Conservation (phyloP, 345 rosid genomes). For the Rubroshorea leprosula region DNA sequence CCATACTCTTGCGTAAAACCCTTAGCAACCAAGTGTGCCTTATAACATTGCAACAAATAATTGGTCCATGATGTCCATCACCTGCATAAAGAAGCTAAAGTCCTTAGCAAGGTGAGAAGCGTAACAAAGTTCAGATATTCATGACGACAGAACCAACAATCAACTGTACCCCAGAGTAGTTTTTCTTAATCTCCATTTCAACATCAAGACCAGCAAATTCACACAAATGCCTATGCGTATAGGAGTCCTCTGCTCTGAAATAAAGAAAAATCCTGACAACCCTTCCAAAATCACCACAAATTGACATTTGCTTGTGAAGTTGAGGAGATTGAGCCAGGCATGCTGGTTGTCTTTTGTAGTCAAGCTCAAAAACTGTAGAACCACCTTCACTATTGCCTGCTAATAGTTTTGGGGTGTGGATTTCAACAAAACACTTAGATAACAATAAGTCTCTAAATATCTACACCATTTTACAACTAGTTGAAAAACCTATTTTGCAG, state of each 20-base stretch:
- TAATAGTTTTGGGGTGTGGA: conserved; percentile 82
- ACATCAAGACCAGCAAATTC: conserved; percentile 85
- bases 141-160: background rate
- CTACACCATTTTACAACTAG: conserved; percentile 27
- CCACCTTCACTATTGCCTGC: conserved; percentile 97
- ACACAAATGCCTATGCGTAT: conserved; percentile 81
- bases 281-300: conserved; percentile 67
- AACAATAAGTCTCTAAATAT: conserved; percentile 56
- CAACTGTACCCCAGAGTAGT: conserved; percentile 64
- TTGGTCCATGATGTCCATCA: conserved; percentile 74
- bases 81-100: conserved; percentile 32
- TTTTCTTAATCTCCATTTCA: conserved; percentile 74
- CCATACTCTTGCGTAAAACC: no score
- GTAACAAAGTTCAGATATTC: background rate
- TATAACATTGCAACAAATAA: conserved; percentile 70
- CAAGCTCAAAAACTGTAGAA: conserved; percentile 80
- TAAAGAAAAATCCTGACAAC: conserved; percentile 83
- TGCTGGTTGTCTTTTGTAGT: conserved; percentile 84
- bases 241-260: conserved; percentile 88
- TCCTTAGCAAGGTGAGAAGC: conserved; percentile 6
- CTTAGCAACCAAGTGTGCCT: no score
- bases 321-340: conserved; percentile 96
- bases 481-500: background rate
- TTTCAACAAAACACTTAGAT: conserved; percentile 54
- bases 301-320: conserved; percentile 88